These are phyloP conservation scores for Calycina marina DNA, from an alignment of 2,329 filamentous ascomycete species.

Conservation along the genomic window DNA sequence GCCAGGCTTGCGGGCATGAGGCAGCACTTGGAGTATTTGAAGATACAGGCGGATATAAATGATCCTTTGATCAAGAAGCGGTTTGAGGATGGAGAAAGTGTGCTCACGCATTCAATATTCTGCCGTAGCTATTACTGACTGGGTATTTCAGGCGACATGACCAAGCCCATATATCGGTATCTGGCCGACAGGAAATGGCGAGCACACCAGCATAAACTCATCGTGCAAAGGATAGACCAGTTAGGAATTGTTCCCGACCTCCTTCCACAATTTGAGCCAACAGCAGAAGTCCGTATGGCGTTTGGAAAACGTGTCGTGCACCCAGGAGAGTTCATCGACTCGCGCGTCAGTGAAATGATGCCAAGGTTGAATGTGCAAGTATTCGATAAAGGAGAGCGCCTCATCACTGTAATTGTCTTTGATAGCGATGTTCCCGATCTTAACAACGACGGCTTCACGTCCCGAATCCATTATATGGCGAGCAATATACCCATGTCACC, in stretches of 20 bases:
- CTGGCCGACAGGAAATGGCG: constrained; percentile 83
- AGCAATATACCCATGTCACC: constrained; percentile 54
- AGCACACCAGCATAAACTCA: constrained; percentile 61
- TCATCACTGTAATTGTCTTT: constrained; percentile 73
- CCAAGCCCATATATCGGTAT: constrained; percentile 87
- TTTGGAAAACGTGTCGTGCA: constrained; percentile 58
- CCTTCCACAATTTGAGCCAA: constrained; percentile 63
- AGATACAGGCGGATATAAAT: constrained; percentile 87
- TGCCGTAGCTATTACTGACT: neutral
- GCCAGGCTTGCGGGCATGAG: constrained; percentile 54
- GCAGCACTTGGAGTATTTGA: constrained; percentile 59
- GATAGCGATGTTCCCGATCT: constrained; percentile 82
- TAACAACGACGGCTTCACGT: constrained; percentile 59
- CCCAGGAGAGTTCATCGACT: constrained; percentile 68
- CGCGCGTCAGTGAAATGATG: constrained; percentile 54
- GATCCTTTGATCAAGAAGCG: constrained; percentile 85
- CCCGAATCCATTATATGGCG: constrained; percentile 79
- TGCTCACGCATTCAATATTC: constrained; percentile 22
- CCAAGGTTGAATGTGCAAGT: constrained; percentile 71
- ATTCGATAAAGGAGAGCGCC: constrained; percentile 67
- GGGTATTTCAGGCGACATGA: constrained; percentile 65
- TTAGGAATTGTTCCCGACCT: constrained; percentile 83
- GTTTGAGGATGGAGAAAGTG: constrained; percentile 85
- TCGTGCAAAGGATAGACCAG: constrained; percentile 74
- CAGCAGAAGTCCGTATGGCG: constrained; percentile 65